Evolutionary conservation across 2,329 filamentous ascomycete genomes (phyloP).

Genomic region (Xylariaceae sp.): DNA sequence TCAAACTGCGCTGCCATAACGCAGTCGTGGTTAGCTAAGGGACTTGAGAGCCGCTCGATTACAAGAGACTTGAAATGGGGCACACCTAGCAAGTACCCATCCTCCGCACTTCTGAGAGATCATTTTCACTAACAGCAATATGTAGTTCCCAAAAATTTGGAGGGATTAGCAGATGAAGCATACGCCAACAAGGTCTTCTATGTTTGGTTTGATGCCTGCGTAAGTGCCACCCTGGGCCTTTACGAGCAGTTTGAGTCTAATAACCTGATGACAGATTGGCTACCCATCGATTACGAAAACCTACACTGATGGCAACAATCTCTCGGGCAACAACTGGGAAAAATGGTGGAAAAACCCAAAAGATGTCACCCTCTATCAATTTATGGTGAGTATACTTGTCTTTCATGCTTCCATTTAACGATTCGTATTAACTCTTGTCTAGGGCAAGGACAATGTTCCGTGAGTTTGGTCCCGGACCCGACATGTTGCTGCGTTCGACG

Average conservation of each 20-base stretch:
- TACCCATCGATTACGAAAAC: constrained; percentile 88
- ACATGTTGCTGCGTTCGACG: not conserved
- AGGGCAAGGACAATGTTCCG: constrained; percentile 73
- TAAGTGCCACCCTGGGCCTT: constrained; percentile 49
- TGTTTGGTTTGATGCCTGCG: constrained; percentile 79
- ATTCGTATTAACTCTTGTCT: not conserved
- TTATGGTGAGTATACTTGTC: constrained; percentile 33
- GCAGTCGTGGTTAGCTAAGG: constrained; percentile 75
- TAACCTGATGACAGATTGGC: constrained; percentile 45
- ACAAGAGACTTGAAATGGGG: constrained; percentile 93
- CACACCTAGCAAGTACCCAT: constrained; percentile 36
- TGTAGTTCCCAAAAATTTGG: constrained; percentile 41
- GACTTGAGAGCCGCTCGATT: constrained; percentile 80
- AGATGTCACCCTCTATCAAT: constrained; percentile 83
- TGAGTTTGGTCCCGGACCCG: constrained; percentile 3
- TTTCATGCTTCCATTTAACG: not conserved
- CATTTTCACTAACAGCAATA: constrained; percentile 5
- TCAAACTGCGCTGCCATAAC: constrained; percentile 71
- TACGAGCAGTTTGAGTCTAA: constrained; percentile 39
- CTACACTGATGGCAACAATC: constrained; percentile 58
- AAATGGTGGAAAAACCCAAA: constrained; percentile 92
- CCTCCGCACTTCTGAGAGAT: not conserved
- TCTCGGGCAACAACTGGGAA: constrained; percentile 65
- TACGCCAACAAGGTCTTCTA: constrained; percentile 72
- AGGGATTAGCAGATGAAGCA: constrained; percentile 47